phyloP scores from a whole-genome alignment of 177 flowering plant species.

The Vitis hybrid region DNA sequence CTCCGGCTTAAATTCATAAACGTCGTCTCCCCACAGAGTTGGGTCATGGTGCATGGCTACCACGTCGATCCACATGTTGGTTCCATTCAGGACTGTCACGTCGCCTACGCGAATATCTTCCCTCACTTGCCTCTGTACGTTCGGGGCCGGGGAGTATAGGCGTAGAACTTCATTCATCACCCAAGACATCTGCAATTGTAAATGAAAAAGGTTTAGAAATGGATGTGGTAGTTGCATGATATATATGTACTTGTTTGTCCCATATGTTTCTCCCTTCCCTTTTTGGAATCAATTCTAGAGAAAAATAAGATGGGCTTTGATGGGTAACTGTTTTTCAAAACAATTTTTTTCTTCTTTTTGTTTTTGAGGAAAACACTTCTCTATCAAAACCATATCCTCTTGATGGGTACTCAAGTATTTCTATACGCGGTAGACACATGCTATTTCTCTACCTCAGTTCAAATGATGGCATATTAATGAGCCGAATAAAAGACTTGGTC shows the following conservation, averaged over 20 bases:
- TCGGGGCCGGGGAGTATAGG: conserved; percentile 43
- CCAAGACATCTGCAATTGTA: conserved; percentile 39
- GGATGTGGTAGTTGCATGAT: background rate
- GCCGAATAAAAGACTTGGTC: too few relatives aligned
- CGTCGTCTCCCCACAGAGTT: conserved; percentile 44
- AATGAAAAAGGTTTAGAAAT: background rate
- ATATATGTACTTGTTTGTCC: too few relatives aligned
- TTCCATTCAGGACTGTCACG: conserved; percentile 26
- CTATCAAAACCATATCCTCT: background rate
- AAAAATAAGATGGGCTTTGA: too few relatives aligned
- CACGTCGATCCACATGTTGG: conserved; percentile 41
- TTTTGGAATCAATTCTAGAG: too few relatives aligned
- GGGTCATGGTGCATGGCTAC: conserved; percentile 41
- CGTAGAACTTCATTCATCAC: conserved; percentile 41
- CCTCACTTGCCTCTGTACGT: conserved; percentile 34
- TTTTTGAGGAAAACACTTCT: too few relatives aligned
- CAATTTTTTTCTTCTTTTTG: too few relatives aligned
- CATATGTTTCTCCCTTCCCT: too few relatives aligned
- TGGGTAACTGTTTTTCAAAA: too few relatives aligned
- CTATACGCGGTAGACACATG: too few relatives aligned
- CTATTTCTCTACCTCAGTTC: too few relatives aligned
- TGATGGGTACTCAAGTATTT: too few relatives aligned
- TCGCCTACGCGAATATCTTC: conserved; percentile 27
- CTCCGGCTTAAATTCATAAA: conserved; percentile 69
- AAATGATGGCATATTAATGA: too few relatives aligned